These are phyloP conservation scores for Filobasidium wieringae DNA, from an alignment of 768 basidiomycete genomes.

Conservation along the genomic window DNA sequence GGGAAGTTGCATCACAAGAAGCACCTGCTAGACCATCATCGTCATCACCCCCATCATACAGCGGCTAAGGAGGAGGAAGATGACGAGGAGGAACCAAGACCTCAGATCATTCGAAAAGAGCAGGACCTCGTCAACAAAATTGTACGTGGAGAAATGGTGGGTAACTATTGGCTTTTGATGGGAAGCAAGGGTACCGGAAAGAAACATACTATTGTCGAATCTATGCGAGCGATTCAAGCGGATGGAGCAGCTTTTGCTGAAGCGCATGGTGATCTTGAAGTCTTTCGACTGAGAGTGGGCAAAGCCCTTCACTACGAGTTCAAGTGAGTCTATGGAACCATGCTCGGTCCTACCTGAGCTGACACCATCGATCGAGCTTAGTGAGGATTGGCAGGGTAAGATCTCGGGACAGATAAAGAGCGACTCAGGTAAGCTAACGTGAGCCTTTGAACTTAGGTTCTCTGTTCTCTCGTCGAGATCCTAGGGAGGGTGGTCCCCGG, in stretches of 20 bases:
- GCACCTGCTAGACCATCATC: conserved; percentile 26
- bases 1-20: conserved; percentile 39
- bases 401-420: too few species aligned
- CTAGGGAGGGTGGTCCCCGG: conserved; percentile 68
- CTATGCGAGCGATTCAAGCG: conserved; percentile 62
- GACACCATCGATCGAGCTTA: neutral
- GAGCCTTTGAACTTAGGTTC: conserved; percentile 20
- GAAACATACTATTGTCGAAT: conserved; percentile 68
- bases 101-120: conserved; percentile 57
- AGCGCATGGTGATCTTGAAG: conserved; percentile 74
- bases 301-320: conserved; percentile 78
- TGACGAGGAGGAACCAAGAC: conserved; percentile 35
- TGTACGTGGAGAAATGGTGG: conserved; percentile 58
- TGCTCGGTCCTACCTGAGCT: neutral
- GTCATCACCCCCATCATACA: neutral
- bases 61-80: conserved; percentile 26
- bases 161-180: conserved; percentile 64
- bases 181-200: conserved; percentile 79
- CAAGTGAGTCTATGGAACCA: conserved; percentile 47
- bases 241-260: conserved; percentile 43
- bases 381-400: conserved; percentile 51
- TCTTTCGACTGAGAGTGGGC: conserved; percentile 67
- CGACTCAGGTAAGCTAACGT: neutral
- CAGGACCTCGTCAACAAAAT: conserved; percentile 67
- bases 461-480: conserved; percentile 70